Base-by-base conservation (phyloP, 176 grass and related monocot genomes). In the Oryza brachyantha region DNA sequence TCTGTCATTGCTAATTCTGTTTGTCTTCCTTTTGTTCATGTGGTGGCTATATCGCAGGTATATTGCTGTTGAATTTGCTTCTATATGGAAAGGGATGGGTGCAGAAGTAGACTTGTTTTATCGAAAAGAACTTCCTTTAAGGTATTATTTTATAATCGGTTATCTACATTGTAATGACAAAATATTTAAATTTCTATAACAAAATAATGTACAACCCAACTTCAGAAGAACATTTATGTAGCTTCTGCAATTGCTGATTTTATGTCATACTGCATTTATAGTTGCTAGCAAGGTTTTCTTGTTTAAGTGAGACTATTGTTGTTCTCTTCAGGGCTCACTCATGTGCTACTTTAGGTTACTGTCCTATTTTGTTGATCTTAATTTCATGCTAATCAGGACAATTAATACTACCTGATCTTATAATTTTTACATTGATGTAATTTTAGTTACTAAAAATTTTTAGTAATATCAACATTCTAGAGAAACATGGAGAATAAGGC, bases 11-110 rank as follows among this genome's bases (percentile, higher is more conserved):
- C 64, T 10, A 64, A 29, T 55, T 85, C 32, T 52, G 36, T 8
- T 66, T 37, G 14, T 42, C 55, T 32, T 65, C 65, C n/a, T 5
- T 25, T 21, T 84, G 73, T 78, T 61, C 46, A 66, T 84, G 27
- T 77, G 36, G 3, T 12, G 0, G 0, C 9, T 54, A 81, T 25
- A 55, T 55, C 74, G n/a, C 77, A 98, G 95, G 70, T 98, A 98
- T 77, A 98, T 98, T 64, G 92, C 95, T 62, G 89, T 98, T 85
- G 95, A 98, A 74, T 98, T 98, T 87, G 95, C 95, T 80, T 98
- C 95, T 67, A 98, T 98, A 45, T 98, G 95, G 95, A 84, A 67
- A 75, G 95, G 95, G 16, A 85, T 98, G 90, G 95, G 95, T 78
- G 92, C 24, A n/a, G 79, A 91, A 32, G 95, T 98, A 59, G 92